These are phyloP conservation scores for Microcera coccophila DNA, from an alignment of 2,329 filamentous ascomycete genomes.

Conservation along the genomic window DNA sequence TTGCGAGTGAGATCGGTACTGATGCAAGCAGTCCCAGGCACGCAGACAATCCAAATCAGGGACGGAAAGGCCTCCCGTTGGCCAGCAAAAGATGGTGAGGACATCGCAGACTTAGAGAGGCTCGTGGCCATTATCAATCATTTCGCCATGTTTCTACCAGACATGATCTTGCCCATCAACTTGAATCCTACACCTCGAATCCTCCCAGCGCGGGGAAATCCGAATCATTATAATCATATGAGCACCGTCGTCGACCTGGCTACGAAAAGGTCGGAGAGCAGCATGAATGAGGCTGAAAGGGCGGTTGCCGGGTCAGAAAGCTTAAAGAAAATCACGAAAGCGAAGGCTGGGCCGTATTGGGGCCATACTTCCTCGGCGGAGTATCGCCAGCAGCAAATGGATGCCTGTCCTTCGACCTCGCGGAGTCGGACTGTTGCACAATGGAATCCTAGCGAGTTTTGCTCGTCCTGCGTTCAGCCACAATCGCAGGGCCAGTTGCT, in stretches of 20 bases:
- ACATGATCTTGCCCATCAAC: constrained; percentile 85
- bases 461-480: constrained; percentile 56
- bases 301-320: background rate
- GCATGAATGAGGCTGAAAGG: constrained; percentile 4
- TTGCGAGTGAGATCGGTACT: constrained; percentile 57
- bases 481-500: constrained; percentile 67
- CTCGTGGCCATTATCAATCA: constrained; percentile 63
- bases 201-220: constrained; percentile 60
- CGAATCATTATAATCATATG: constrained; percentile 23
- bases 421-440: constrained; percentile 54
- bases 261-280: constrained; percentile 22
- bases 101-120: constrained; percentile 39
- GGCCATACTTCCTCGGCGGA: constrained; percentile 23
- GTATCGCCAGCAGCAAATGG: constrained; percentile 41
- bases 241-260: constrained; percentile 29
- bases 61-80: constrained; percentile 53
- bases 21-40: constrained; percentile 38
- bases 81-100: constrained; percentile 31
- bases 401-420: constrained; percentile 61
- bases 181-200: constrained; percentile 46
- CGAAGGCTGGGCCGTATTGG: background rate
- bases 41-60: constrained; percentile 55
- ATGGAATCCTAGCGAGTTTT: constrained; percentile 63
- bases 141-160: constrained; percentile 69
- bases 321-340: constrained; percentile 1